Evolutionary conservation across 108 stramenopile species (phyloP), one percentile per base, ranked within the genome.

Genomic region (Fistulifera pelliculosa): DNA sequence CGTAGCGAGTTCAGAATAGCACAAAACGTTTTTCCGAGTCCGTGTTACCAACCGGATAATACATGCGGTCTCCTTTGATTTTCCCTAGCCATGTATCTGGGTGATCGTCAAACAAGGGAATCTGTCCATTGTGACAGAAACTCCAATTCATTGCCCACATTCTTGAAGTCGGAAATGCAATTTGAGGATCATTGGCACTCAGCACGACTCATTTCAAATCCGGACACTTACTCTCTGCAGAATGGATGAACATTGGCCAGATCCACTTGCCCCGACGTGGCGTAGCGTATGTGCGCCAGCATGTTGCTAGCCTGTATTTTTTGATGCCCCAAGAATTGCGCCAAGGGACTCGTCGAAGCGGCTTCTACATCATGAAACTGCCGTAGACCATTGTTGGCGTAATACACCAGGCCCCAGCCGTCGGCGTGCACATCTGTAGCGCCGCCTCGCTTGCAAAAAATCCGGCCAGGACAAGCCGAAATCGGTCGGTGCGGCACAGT

Each of bases 161-260:
- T 35, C 31, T 35, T 3, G 8, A 6, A 35, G 8, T 35, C 6
- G 6, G 31, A 35, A 35, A 35, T 35, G 31, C 6, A 35, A 14
- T 1, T 0, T 28, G n/a, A 57, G 15, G 16, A 42, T 16, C 21
- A 48, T 10, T 47, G 6, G 22, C 22, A 41, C 41, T 35, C 8
- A 3, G 31, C 3, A 8, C 31, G 8, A 35, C 8, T 81, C 80
- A 81, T 66, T 86, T 61, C 31, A 35, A 3, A 35, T 35, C 31
- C 3, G 6, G 31, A 35, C 3, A 35, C 31, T 35, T 35, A 35
- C 71, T 92, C 91, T 43, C 91, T 28, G 22, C 60, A 52, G 68
- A 93, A 93, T 7, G 91, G 91, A 68, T 93, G 91, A 3, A 89
- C 85, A 69, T 93, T 93, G 49, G 81, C 85, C 43, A 89, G 57